Evolutionary conservation across 83 land plant genomes (phyloP).

Genomic region (Picea abies): DNA sequence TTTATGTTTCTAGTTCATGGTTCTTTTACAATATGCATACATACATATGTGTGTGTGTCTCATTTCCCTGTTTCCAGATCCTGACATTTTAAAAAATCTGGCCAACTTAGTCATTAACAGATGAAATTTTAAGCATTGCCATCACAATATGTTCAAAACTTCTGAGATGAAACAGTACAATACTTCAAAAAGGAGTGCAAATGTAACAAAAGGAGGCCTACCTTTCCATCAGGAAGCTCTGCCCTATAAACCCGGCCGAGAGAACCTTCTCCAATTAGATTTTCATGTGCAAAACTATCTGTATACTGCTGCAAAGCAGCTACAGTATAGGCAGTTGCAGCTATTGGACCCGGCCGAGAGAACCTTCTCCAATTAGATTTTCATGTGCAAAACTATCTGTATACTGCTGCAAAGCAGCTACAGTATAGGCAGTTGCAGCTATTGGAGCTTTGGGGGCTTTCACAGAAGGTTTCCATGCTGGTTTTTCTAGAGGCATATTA

Average conservation of each 20-base stretch:
- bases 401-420: constrained; percentile 79
- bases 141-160: not conserved
- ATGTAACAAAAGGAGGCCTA: constrained; percentile 23
- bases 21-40: too few relatives aligned
- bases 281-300: constrained; percentile 79
- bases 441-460: constrained; percentile 24
- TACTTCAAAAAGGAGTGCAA: not conserved
- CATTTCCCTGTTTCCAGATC: too few relatives aligned
- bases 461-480: constrained; percentile 19
- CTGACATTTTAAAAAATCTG: too few relatives aligned
- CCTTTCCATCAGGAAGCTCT: constrained; percentile 88
- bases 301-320: constrained; percentile 84
- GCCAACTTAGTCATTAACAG: not conserved
- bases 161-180: not conserved
- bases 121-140: not conserved
- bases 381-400: constrained; percentile 85
- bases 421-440: constrained; percentile 46
- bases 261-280: constrained; percentile 76
- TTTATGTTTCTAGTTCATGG: too few relatives aligned
- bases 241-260: constrained; percentile 77
- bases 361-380: constrained; percentile 79
- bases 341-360: constrained; percentile 53
- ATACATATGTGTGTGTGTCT: too few relatives aligned
- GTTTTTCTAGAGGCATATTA: constrained; percentile 23
- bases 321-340: constrained; percentile 54